phyloP scores from a whole-genome alignment of 2,329 filamentous ascomycete species.

The Sporothrix pseudoabietina region DNA sequence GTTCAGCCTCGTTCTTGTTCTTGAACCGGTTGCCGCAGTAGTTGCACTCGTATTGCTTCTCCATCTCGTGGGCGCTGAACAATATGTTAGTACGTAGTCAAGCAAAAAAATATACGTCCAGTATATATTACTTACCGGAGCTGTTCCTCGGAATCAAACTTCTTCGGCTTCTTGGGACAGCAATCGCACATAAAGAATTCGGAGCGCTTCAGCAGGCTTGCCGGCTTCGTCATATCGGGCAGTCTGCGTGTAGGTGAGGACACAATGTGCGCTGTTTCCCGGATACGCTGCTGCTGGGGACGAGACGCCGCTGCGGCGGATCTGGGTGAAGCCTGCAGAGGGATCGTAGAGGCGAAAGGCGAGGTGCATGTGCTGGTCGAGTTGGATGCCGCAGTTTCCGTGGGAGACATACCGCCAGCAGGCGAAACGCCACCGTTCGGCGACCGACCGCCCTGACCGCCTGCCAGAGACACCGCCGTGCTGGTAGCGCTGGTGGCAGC shows the following conservation, averaged over 20 bases:
- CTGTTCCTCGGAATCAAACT: conserved; percentile 83
- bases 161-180: conserved; percentile 95
- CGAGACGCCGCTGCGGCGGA: conserved; percentile 49
- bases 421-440: conserved; percentile 50
- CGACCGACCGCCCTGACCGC: conserved; percentile 47
- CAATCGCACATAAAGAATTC: conserved; percentile 76
- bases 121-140: conserved; percentile 66
- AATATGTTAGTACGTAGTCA: background rate
- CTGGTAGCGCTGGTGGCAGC: conserved; percentile 49
- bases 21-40: conserved; percentile 97
- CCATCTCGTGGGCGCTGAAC: conserved; percentile 78
- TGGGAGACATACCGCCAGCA: conserved; percentile 54
- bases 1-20: conserved; percentile 97
- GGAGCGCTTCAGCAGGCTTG: conserved; percentile 50
- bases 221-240: conserved; percentile 47
- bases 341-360: conserved; percentile 53
- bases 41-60: conserved; percentile 93
- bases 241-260: conserved; percentile 55
- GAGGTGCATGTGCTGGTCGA: conserved; percentile 45
- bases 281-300: conserved; percentile 51
- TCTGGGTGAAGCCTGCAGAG: conserved; percentile 54
- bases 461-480: conserved; percentile 44
- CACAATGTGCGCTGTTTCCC: conserved; percentile 46
- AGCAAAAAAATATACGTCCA: background rate
- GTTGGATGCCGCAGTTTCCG: conserved; percentile 41